These are phyloP conservation scores for Tripterygium wilfordii DNA, from an alignment of 177 flowering plant species.

Conservation along the genomic window DNA sequence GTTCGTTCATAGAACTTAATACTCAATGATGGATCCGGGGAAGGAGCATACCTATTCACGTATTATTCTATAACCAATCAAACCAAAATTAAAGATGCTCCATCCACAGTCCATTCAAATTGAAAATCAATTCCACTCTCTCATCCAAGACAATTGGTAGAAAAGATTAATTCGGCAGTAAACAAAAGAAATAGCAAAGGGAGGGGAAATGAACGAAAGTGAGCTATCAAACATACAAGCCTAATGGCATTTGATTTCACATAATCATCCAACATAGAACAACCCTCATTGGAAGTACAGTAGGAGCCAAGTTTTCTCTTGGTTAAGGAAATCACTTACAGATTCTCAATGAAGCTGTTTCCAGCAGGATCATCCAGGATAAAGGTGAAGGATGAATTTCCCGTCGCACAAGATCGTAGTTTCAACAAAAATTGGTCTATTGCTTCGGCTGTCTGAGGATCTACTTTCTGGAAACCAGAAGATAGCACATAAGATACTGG, in stretches of 20 bases:
- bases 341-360: constrained; percentile 95
- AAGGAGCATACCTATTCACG: constrained; percentile 67
- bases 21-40: constrained; percentile 70
- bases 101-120: too few relatives aligned
- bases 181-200: too few relatives aligned
- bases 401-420: constrained; percentile 71
- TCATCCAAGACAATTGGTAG: too few relatives aligned
- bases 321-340: too few relatives aligned
- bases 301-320: too few relatives aligned
- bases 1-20: constrained; percentile 85
- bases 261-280: too few relatives aligned
- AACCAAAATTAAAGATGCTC: background rate
- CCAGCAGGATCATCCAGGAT: constrained; percentile 96
- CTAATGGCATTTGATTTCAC: too few relatives aligned
- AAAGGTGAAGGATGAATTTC: constrained; percentile 62
- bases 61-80: background rate
- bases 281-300: too few relatives aligned
- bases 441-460: constrained; percentile 85
- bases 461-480: constrained; percentile 57
- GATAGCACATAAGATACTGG: background rate
- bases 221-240: too few relatives aligned
- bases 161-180: too few relatives aligned
- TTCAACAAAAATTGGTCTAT: constrained; percentile 72
- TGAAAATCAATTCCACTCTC: too few relatives aligned
- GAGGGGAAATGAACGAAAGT: too few relatives aligned